These are phyloP conservation scores for Lactarius indigo DNA, from an alignment of 768 basidiomycete genomes.

Conservation along the genomic window DNA sequence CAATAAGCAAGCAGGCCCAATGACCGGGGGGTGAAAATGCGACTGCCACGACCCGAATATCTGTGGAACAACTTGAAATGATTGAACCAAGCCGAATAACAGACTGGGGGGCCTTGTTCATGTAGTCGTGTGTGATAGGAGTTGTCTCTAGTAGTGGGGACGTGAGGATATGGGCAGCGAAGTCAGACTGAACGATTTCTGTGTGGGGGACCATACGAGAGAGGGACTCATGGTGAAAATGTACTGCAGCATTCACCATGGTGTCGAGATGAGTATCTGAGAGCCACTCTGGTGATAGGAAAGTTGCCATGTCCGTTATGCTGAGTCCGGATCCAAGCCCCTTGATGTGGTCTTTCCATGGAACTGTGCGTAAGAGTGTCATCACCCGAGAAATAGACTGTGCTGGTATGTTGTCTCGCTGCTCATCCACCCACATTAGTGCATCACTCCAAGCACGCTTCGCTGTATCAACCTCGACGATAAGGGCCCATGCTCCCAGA, in stretches of 20 bases:
- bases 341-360: background rate
- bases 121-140: background rate
- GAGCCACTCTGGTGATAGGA: background rate
- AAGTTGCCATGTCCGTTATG: background rate
- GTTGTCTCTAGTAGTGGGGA: background rate
- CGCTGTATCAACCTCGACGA: background rate
- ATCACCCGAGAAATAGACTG: background rate
- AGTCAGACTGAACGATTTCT: background rate
- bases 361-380: background rate
- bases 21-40: background rate
- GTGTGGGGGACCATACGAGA: background rate
- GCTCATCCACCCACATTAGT: background rate
- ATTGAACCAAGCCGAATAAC: background rate
- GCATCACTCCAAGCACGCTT: background rate
- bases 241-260: background rate
- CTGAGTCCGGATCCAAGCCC: background rate
- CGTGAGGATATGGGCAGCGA: background rate
- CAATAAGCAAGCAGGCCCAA: background rate
- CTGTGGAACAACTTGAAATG: background rate
- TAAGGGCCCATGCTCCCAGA: background rate
- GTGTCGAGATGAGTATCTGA: background rate
- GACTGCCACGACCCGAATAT: background rate
- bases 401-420: background rate
- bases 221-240: background rate
- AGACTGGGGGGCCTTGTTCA: background rate